A percentile compares a stretch with the other conserved stretches of the same genome.
Evolutionary conservation across 306 rosid genomes (phyloP).

Genomic region (Cicer chorassanicum): DNA sequence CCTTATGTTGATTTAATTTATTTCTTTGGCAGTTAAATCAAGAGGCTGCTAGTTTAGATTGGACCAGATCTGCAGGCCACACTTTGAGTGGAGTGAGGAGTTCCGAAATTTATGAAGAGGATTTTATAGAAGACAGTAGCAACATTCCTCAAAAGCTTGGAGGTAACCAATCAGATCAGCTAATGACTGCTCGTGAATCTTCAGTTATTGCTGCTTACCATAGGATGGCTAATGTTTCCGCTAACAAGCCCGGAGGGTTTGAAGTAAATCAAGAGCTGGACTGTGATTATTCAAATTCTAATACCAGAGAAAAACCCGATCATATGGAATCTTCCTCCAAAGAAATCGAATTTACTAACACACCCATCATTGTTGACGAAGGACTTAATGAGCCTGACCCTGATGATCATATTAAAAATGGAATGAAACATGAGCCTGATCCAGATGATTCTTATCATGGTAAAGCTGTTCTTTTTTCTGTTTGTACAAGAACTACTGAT

Average conservation of each 20-base stretch:
- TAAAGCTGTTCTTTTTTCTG: constrained; percentile 38
- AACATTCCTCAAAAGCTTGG: constrained; percentile 77
- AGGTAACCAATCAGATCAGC: constrained; percentile 61
- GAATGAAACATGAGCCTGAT: constrained; percentile 62
- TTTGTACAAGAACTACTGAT: constrained; percentile 40
- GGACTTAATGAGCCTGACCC: constrained; percentile 66
- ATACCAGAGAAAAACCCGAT: constrained; percentile 42
- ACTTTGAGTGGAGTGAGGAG: constrained; percentile 66
- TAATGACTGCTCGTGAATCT: constrained; percentile 66
- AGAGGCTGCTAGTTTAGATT: constrained; percentile 89
- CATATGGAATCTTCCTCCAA: constrained; percentile 39
- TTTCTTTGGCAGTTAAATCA: constrained; percentile 69
- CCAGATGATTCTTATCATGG: constrained; percentile 61
- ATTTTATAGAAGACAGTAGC: constrained; percentile 47
- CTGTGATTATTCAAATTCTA: constrained; percentile 51
- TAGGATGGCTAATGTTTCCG: constrained; percentile 57
- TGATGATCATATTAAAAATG: constrained; percentile 47
- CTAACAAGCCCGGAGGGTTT: constrained; percentile 47
- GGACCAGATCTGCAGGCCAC: constrained; percentile 85
- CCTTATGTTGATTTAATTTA: constrained; percentile 41
- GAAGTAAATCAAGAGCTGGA: constrained; percentile 56
- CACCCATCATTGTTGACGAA: constrained; percentile 37
- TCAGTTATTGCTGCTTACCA: constrained; percentile 82
- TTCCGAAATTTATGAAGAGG: constrained; percentile 58
- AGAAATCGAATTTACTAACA: constrained; percentile 42